Evolutionary conservation across 805 yeast species (phyloP), one percentile per base, ranked within the genome.

Genomic region (Ogataea henricii): DNA sequence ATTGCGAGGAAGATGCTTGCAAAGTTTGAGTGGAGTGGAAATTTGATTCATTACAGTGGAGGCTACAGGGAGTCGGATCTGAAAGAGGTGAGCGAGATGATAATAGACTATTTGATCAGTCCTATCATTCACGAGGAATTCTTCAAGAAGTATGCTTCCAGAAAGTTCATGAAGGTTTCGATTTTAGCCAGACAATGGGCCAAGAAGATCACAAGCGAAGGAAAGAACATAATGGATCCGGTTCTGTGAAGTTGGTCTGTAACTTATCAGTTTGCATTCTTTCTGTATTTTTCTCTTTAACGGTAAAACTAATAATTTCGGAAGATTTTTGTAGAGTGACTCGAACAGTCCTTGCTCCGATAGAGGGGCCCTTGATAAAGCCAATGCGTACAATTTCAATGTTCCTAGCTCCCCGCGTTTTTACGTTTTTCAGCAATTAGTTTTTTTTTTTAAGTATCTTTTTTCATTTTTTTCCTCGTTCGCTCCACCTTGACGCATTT

Each of bases 51-150:
- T 63, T 94, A 92, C 66, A 83, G 94, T 18, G 97, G 97, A 27
- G 97, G 96, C 9, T 88, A 87, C 66, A 78, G 83, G 18, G 87
- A 84, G 53, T 77, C 74, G 35, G 90, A 87, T 57, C 67, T 94
- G 66, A 75, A 76, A 54, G 87, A 88, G 32, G 83, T 89, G 45
- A 79, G 87, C 48, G 83, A 81, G 53, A 76, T 85, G 72, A 79
- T 92, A 53, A 76, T 88, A 66, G 87, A 85, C 63, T 92, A 88
- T 65, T 68, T 87, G 54, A 80, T 83, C 36, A 77, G 85, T 39
- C 96, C 96, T 9, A 87, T 90, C 44, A 83, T 82, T 49, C 96
- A 91, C 69, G 96, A 89, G 62, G 96, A 89, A 65, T 89, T 92
- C 62, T 90, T 89, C 73, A 88, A 87, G 64, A 94, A 94, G 70